Base-by-base conservation (phyloP, 768 basidiomycete genomes). In the Boletus rex-veris region DNA sequence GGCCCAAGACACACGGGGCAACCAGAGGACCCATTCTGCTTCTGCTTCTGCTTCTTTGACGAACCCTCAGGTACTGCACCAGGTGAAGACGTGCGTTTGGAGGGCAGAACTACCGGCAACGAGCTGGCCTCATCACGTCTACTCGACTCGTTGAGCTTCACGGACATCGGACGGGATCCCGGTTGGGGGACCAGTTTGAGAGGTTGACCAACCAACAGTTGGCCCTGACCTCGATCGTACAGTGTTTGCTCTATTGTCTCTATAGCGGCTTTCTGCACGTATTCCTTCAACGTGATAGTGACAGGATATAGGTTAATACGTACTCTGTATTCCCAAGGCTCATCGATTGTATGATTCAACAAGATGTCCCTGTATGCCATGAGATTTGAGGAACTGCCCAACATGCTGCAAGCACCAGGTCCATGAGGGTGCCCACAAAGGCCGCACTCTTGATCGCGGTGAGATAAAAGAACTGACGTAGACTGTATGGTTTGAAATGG, bases 281-380 rank as follows among this genome's bases (percentile, higher is more conserved):
- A 1, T 49, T 50, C 45, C 26, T 45, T 50, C 54, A 62, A 52
- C 44, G 15, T 45, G 37, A 53, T 8, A 2, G 43, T 40, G 39
- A 35, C n/a, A 45, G 35, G 37, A 60, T 40, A 9, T 37, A 39
- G 15, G 18, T 52, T 3, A 24, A 71, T 74, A 60, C 66, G 21
- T 69, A 88, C 89, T 61, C 88, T 74, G 36, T 78, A 75, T 64
- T 86, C 82, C 62, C 80, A 76, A 41, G 86, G 74, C 58, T 92
- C 90, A 59, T 84, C 83, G 15, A 80, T 77, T n/a, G 78, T 74
- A 56, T 86, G 76, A 28, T 79, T 68, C 56, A 90, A 68, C 36
- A 91, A 69, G 72, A 89, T 83, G 43, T 78, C 75, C 41, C 89
- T 80, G 62, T 83, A 90, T 60, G 88, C 82, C 12, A 81, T 79